phyloP scores from a whole-genome alignment of 306 rosid genomes.

The Trifolium subterraneum region DNA sequence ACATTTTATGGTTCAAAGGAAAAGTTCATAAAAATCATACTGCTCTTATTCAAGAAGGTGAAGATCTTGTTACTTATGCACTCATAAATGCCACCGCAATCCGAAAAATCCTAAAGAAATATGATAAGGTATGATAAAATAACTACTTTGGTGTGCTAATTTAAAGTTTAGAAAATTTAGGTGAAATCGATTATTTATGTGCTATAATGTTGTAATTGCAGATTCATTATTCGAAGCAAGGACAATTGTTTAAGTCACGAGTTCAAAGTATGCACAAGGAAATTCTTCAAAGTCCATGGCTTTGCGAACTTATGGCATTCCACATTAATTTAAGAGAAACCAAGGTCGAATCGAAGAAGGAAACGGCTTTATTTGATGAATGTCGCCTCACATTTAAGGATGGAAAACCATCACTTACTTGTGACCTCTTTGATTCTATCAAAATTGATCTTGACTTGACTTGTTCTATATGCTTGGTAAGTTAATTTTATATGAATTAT shows the following conservation, averaged over 20 bases:
- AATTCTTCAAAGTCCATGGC: conserved; percentile 97
- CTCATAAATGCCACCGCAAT: conserved; percentile 83
- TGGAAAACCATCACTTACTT: conserved; percentile 82
- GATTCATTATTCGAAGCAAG: conserved; percentile 96
- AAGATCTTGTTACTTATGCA: conserved; percentile 86
- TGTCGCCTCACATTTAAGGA: conserved; percentile 68
- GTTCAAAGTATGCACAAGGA: conserved; percentile 83
- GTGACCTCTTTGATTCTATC: conserved; percentile 82
- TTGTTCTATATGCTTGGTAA: conserved; percentile 95
- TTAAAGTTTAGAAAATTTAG: background rate
- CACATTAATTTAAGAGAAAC: conserved; percentile 84
- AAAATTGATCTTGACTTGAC: conserved; percentile 83
- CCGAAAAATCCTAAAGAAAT: conserved; percentile 86
- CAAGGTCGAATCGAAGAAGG: conserved; percentile 48
- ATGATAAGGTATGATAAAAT: conserved; percentile 70
- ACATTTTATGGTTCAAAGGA: conserved; percentile 71
- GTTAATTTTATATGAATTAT: conserved; percentile 35
- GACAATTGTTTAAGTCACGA: conserved; percentile 84
- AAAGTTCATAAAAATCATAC: conserved; percentile 54
- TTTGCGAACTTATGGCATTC: conserved; percentile 93
- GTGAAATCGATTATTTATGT: conserved; percentile 22
- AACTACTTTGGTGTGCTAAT: background rate
- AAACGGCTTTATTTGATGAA: conserved; percentile 65
- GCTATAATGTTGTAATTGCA: conserved; percentile 40
- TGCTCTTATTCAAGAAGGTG: conserved; percentile 74